A percentile compares a stretch with the other conserved stretches of the same genome.
Evolutionary conservation across 306 rosid genomes (phyloP).

Genomic region (Carpinus viminea): DNA sequence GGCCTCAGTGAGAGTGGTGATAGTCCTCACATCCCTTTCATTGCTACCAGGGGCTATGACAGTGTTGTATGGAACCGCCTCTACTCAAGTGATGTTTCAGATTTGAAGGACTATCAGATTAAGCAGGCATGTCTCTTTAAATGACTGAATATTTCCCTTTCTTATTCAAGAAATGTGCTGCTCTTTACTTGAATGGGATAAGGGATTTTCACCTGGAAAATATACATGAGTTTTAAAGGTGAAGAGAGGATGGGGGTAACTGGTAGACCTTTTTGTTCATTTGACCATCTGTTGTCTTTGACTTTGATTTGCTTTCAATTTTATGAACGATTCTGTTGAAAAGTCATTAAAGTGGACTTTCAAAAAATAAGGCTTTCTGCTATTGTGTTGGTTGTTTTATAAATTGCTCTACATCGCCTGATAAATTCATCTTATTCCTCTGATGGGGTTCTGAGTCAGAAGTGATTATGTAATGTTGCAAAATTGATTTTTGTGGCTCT

Average conservation of each 20-base stretch:
- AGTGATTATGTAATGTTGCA: constrained; percentile 4
- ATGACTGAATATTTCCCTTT: constrained; percentile 7
- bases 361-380: neutral
- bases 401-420: neutral
- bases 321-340: neutral
- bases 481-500: constrained; percentile 20
- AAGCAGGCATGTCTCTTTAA: constrained; percentile 52
- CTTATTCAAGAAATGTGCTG: neutral
- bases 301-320: neutral
- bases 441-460: constrained; percentile 7
- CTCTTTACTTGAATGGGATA: neutral
- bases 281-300: neutral
- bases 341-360: neutral
- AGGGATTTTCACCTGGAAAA: neutral
- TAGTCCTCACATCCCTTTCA: constrained; percentile 55
- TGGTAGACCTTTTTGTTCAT: neutral
- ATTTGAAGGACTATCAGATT: constrained; percentile 55
- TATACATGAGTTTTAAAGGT: neutral
- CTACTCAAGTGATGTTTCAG: constrained; percentile 74
- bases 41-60: constrained; percentile 90
- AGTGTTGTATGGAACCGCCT: constrained; percentile 97
- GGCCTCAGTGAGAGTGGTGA: constrained; percentile 47
- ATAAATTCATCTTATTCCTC: neutral
- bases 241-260: neutral
- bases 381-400: constrained; percentile 5